Base-by-base conservation (phyloP, 2,329 filamentous ascomycete genomes). In the Aureobasidium uvarum region DNA sequence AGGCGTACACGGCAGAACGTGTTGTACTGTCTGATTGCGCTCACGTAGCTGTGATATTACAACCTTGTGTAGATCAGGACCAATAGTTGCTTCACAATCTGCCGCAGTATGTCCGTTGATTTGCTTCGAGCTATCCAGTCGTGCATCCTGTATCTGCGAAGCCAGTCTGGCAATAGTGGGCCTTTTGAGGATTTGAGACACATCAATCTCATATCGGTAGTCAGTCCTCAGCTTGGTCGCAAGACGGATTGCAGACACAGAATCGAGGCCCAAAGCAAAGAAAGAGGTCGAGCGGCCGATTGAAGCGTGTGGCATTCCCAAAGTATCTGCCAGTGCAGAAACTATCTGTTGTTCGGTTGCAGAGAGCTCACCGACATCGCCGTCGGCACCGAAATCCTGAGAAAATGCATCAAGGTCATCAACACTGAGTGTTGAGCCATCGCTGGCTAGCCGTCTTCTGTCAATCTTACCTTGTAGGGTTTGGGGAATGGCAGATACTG, bases 211-310 rank as follows among this genome's bases (percentile, higher is more conserved):
- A 6, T 71, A 76, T 1, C 85, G 75, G 0, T 72, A 68, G 2
- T 77, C 70, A 60, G 82, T 81, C 63, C 83, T 81, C 0, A 96
- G 73, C 18, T 75, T 72, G 63, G 82, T 85, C 0, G 89, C 84
- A 10, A 96, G 76, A 0, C 84, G 78, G 68, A 96, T 96, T 0
- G 90, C 91, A 8, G 88, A 89, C 31, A 96, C 86, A 0, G 92
- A 96, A 73, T 96, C 92, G 6, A 97, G 75, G 0, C 93, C 93
- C 2, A 96, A 75, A n/a, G 83, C 85, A 64, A 89, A 87, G 67
- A 96, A 89, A 0, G 92, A 91, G 0, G 86, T 88, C 77, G 87
- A 87, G 38, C 84, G 84, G 11, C 76, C 78, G 43, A 96, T 80
- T 0, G 80, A 76, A 0, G 74, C 70, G 3, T 72, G 65, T 0